Evolutionary conservation across 768 basidiomycete species (phyloP).

Genomic region (Lactarius hengduanensis): DNA sequence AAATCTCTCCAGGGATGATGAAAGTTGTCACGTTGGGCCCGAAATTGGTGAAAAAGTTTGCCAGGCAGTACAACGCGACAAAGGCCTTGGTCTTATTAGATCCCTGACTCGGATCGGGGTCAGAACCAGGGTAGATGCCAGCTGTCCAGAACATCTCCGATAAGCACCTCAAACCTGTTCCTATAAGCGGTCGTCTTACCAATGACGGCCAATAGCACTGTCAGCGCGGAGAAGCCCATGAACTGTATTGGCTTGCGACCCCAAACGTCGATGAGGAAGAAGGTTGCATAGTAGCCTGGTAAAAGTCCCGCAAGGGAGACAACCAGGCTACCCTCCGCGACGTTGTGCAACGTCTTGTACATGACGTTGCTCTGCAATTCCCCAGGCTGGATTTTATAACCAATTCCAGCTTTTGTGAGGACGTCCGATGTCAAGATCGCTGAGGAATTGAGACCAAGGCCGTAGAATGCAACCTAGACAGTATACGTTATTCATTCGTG

Average conservation of each 20-base stretch:
- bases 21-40: slow-evolving; percentile 46
- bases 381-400: slow-evolving; percentile 36
- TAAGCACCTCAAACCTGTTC: slow-evolving; percentile 33
- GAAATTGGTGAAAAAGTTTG: slow-evolving; percentile 46
- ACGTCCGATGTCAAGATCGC: slow-evolving; percentile 62
- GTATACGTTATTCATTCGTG: background rate
- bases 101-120: slow-evolving; percentile 38
- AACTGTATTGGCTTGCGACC: slow-evolving; percentile 81
- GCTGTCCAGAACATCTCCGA: slow-evolving; percentile 27
- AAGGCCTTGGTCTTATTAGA: slow-evolving; percentile 35
- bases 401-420: slow-evolving; percentile 52
- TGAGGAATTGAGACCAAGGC: slow-evolving; percentile 78
- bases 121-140: slow-evolving; percentile 15
- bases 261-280: slow-evolving; percentile 70
- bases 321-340: slow-evolving; percentile 72
- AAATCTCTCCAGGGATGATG: slow-evolving; percentile 45
- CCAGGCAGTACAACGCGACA: slow-evolving; percentile 41
- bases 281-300: slow-evolving; percentile 72
- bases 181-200: slow-evolving; percentile 43
- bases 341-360: slow-evolving; percentile 59
- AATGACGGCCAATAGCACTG: slow-evolving; percentile 63
- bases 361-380: background rate
- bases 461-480: slow-evolving; percentile 78
- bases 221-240: slow-evolving; percentile 69
- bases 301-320: slow-evolving; percentile 76